These are phyloP conservation scores for Cornus suecica DNA, from an alignment of 148 eudicot species.

Conservation along the genomic window DNA sequence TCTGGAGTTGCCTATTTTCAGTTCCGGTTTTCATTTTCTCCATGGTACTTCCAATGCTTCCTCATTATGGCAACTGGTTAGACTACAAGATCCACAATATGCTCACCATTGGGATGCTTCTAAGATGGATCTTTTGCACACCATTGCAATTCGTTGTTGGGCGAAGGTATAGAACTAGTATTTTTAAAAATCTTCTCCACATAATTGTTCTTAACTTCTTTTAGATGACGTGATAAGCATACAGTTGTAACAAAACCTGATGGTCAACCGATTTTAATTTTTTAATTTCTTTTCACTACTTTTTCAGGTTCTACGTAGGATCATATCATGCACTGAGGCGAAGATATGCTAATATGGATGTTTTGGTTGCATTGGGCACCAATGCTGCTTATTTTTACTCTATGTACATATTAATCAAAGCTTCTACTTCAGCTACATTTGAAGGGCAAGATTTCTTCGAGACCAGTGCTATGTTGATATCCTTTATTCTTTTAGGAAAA, in stretches of 20 bases:
- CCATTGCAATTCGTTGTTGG: slow-evolving; percentile 93
- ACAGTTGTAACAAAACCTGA: background rate
- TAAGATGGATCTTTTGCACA: slow-evolving; percentile 85
- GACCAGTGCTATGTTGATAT: slow-evolving; percentile 96
- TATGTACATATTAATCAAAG: slow-evolving; percentile 62
- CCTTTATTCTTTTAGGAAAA: slow-evolving; percentile 91
- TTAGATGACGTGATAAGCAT: background rate
- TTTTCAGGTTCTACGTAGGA: slow-evolving; percentile 80
- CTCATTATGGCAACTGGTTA: slow-evolving; percentile 86
- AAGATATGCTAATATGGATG: slow-evolving; percentile 97
- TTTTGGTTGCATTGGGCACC: slow-evolving; percentile 91
- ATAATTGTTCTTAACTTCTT: background rate
- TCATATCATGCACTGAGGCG: slow-evolving; percentile 87
- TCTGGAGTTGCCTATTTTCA: slow-evolving; percentile 83
- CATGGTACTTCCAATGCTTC: slow-evolving; percentile 91
- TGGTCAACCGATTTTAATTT: slow-evolving; percentile 10
- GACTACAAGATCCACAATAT: slow-evolving; percentile 69
- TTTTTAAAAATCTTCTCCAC: slow-evolving; percentile 2
- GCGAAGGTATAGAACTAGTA: slow-evolving; percentile 49
- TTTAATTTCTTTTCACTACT: slow-evolving; percentile 18
- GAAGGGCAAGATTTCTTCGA: slow-evolving; percentile 94
- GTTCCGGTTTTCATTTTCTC: slow-evolving; percentile 77
- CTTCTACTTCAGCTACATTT: slow-evolving; percentile 54
- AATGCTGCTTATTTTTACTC: slow-evolving; percentile 98
- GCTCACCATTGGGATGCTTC: slow-evolving; percentile 76